Evolutionary conservation across 495 filamentous ascomycete species (phyloP).

Genomic region (Lasiosphaeria miniovina): DNA sequence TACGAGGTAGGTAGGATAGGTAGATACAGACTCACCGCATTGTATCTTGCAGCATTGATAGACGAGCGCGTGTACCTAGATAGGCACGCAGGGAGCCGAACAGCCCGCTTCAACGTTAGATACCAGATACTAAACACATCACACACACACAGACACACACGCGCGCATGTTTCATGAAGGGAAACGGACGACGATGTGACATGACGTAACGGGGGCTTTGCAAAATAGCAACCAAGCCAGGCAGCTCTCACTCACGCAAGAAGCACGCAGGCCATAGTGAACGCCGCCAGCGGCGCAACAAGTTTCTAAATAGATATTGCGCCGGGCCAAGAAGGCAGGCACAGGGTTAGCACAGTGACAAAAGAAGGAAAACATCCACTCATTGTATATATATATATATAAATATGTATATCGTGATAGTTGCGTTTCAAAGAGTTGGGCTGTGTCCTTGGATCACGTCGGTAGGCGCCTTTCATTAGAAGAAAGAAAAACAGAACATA

Average conservation of each 20-base stretch:
- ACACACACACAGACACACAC: too few species aligned
- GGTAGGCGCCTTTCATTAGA: too few species aligned
- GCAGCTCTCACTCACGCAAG: conserved; percentile 30
- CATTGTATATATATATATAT: too few species aligned
- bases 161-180: too few species aligned
- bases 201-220: too few species aligned
- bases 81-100: background rate
- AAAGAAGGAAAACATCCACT: background rate
- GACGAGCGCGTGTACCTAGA: conserved; percentile 40
- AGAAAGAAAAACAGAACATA: too few species aligned
- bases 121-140: too few species aligned
- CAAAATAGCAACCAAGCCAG: too few species aligned
- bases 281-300: conserved; percentile 45
- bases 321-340: background rate
- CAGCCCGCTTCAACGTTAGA: too few species aligned
- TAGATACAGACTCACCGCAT: conserved; percentile 31
- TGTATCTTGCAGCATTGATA: conserved; percentile 42
- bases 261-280: conserved; percentile 47
- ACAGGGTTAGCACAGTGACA: background rate
- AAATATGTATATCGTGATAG: background rate
- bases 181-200: too few species aligned
- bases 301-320: conserved; percentile 32
- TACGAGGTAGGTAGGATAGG: background rate
- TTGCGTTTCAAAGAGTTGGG: too few species aligned
- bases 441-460: too few species aligned